A percentile compares a stretch with the other conserved stretches of the same genome.
Evolutionary conservation across 1,139 yeast species (phyloP).

Genomic region (Pneumocystis murina): DNA sequence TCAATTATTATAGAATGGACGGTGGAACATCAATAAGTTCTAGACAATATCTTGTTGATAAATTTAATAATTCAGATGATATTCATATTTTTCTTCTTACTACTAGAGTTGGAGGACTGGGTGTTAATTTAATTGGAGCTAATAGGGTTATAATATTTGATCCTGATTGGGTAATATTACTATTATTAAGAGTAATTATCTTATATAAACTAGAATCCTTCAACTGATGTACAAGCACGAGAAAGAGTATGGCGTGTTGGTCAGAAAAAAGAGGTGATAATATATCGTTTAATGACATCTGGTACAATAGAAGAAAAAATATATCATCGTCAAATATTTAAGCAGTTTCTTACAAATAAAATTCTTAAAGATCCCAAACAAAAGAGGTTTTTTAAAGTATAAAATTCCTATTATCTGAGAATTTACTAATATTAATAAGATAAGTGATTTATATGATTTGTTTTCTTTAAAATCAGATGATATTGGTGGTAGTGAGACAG

Average conservation of each 20-base stretch:
- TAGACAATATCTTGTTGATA: constrained; percentile 67
- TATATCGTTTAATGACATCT: constrained; percentile 81
- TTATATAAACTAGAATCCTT: constrained; percentile 41
- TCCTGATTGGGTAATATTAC: constrained; percentile 59
- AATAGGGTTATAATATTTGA: constrained; percentile 86
- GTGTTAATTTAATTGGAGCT: constrained; percentile 89
- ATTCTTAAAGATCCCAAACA: constrained; percentile 92
- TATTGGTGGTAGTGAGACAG: constrained; percentile 45
- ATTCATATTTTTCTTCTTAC: constrained; percentile 63
- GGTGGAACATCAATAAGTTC: constrained; percentile 72
- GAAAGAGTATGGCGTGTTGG: constrained; percentile 97
- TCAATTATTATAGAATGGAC: constrained; percentile 72
- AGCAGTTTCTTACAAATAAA: constrained; percentile 84
- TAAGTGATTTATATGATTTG: constrained; percentile 78
- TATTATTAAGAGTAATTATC: not conserved
- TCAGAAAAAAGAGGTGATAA: constrained; percentile 84
- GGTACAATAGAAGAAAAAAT: constrained; percentile 95
- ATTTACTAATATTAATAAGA: constrained; percentile 16
- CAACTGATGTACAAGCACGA: constrained; percentile 91
- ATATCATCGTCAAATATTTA: constrained; percentile 90
- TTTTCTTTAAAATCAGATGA: constrained; percentile 71
- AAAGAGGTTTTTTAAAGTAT: constrained; percentile 61
- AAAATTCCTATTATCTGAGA: not conserved
- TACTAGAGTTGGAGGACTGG: constrained; percentile 90
- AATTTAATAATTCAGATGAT: constrained; percentile 47